Percentiles rank a stretch among this genome's conserved stretches.
phyloP scores from a whole-genome alignment of 1,284 basidiomycete genomes.

The Ceratorhiza oryzae-sativae region DNA sequence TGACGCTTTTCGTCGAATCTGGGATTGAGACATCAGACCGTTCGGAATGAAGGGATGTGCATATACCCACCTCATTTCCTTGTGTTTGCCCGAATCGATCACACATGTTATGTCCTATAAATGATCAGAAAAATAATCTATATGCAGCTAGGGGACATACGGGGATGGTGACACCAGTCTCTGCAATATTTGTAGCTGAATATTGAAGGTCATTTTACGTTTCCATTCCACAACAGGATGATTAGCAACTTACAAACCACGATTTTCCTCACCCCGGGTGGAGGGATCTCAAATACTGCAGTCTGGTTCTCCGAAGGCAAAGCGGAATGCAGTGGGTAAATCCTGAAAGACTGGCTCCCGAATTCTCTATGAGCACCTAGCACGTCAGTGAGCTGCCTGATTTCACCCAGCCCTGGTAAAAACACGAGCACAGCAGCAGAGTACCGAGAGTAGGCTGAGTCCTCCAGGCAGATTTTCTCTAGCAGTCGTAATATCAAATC shows the following conservation, averaged over 20 bases:
- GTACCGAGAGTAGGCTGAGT: constrained; percentile 61
- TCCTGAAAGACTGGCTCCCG: constrained; percentile 72
- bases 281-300: constrained; percentile 89
- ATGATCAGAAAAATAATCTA: constrained; percentile 50
- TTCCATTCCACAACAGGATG: neutral
- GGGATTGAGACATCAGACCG: neutral
- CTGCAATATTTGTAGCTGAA: constrained; percentile 79
- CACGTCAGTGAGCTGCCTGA: constrained; percentile 86
- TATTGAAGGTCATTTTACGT: neutral
- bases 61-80: constrained; percentile 51
- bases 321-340: constrained; percentile 94
- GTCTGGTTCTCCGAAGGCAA: constrained; percentile 90
- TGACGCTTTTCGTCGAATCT: constrained; percentile 98
- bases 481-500: constrained; percentile 88
- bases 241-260: constrained; percentile 75
- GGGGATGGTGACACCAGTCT: constrained; percentile 84
- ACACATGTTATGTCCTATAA: constrained; percentile 97
- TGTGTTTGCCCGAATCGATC: constrained; percentile 94
- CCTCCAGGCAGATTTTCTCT: constrained; percentile 85
- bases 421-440: constrained; percentile 91
- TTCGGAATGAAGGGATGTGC: neutral
- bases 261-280: constrained; percentile 83
- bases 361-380: constrained; percentile 80
- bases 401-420: constrained; percentile 93
- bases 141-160: neutral